Evolutionary conservation across 2,329 filamentous ascomycete species (phyloP).

Genomic region (Fusarium sp.): DNA sequence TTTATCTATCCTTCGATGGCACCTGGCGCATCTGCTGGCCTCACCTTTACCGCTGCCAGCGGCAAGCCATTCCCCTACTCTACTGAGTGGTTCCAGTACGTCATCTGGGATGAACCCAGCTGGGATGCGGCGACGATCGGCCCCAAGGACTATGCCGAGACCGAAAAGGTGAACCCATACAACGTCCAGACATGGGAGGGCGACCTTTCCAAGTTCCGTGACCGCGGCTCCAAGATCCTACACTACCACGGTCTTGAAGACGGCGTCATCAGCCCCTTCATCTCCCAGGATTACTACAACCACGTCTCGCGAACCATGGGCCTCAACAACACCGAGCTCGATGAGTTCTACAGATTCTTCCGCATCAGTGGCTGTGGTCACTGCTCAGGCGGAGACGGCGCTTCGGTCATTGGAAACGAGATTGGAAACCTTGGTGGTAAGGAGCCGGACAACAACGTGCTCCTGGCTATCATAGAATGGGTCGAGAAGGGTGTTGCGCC

Average conservation of each 20-base stretch:
- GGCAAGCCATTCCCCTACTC: conserved; percentile 21
- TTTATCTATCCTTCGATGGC: conserved; percentile 32
- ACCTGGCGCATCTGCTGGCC: conserved; percentile 38
- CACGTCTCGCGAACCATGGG: conserved; percentile 43
- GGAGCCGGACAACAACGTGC: conserved; percentile 56
- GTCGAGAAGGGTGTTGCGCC: conserved; percentile 58
- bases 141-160: conserved; percentile 55
- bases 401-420: conserved; percentile 50
- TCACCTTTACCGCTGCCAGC: conserved; percentile 42
- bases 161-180: conserved; percentile 29
- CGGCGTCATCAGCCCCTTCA: conserved; percentile 34
- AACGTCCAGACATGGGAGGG: conserved; percentile 50
- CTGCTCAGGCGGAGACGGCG: conserved; percentile 59
- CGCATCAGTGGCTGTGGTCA: conserved; percentile 61
- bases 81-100: conserved; percentile 52
- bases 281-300: conserved; percentile 45
- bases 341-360: conserved; percentile 65
- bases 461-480: conserved; percentile 62
- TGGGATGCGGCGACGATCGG: conserved; percentile 47
- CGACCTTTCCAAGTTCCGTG: conserved; percentile 53
- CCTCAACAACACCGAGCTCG: conserved; percentile 48
- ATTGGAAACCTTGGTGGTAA: conserved; percentile 33
- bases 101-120: conserved; percentile 53
- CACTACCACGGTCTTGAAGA: conserved; percentile 58
- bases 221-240: conserved; percentile 56